These are phyloP conservation scores for Aspergillus flavus DNA, from an alignment of 2,329 filamentous ascomycete species.

Conservation along the genomic window DNA sequence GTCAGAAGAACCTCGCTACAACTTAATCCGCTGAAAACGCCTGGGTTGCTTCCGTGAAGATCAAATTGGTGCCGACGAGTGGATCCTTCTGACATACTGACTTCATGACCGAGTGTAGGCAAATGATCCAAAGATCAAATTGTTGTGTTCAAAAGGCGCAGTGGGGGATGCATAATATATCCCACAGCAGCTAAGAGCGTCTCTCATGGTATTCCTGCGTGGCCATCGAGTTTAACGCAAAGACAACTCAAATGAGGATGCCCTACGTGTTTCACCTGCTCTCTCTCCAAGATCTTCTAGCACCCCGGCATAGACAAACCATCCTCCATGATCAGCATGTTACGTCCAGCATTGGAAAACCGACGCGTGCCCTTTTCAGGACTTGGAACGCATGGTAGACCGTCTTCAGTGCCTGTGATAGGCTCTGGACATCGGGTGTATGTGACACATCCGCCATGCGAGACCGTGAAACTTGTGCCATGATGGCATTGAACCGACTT, in stretches of 20 bases:
- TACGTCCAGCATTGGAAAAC: conserved; percentile 57
- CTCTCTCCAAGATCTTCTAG: conserved; percentile 48
- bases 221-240: conserved; percentile 45
- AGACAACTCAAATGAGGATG: conserved; percentile 52
- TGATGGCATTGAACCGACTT: conserved; percentile 62
- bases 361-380: conserved; percentile 48
- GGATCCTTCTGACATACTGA: conserved; percentile 38
- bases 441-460: conserved; percentile 70
- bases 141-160: conserved; percentile 40
- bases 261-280: conserved; percentile 54
- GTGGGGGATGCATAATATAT: conserved; percentile 19
- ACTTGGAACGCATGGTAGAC: conserved; percentile 50
- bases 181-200: conserved; percentile 4
- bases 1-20: conserved; percentile 59
- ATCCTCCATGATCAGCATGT: conserved; percentile 67
- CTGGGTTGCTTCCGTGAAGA: conserved; percentile 28
- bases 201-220: conserved; percentile 14
- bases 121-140: conserved; percentile 22
- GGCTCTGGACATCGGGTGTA: conserved; percentile 58
- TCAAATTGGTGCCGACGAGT: conserved; percentile 60
- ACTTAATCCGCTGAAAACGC: conserved; percentile 29
- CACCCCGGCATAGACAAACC: conserved; percentile 51
- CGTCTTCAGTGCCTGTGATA: conserved; percentile 43
- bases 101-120: conserved; percentile 51
- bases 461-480: conserved; percentile 65